Conservation (phyloP, 164 flowering plant genomes). For the Buxus sempervirens region DNA sequence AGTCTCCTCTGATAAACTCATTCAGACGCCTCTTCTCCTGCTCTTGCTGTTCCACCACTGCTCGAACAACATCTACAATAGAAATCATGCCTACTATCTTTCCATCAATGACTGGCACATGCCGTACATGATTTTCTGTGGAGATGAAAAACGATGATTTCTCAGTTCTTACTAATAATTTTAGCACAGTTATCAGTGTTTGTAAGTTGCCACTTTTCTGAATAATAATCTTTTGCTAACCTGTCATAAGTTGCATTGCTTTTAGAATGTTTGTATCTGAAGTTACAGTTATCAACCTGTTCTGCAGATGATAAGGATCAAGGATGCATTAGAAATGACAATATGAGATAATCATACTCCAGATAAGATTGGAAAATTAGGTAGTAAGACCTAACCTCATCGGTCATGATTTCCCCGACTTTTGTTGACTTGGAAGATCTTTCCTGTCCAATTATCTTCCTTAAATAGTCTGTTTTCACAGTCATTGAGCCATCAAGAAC, state of each 20-base stretch:
- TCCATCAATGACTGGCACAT: conserved; percentile 80
- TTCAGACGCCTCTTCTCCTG: conserved; percentile 65
- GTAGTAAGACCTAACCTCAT: conserved; percentile 46
- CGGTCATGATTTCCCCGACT: conserved; percentile 89
- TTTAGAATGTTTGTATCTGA: conserved; percentile 71
- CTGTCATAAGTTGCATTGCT: conserved; percentile 93
- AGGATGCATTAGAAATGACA: not conserved
- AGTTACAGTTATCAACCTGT: conserved; percentile 68
- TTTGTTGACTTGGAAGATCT: conserved; percentile 56
- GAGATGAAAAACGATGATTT: conserved; percentile 9
- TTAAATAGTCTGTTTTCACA: conserved; percentile 60
- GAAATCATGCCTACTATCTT: conserved; percentile 86
- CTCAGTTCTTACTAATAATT: too few relatives aligned
- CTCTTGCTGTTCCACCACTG: conserved; percentile 73
- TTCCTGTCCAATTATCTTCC: conserved; percentile 63
- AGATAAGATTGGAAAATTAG: not conserved
- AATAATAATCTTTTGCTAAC: conserved; percentile 21
- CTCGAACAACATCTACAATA: conserved; percentile 72
- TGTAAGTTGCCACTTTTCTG: too few relatives aligned
- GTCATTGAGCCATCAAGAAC: conserved; percentile 3
- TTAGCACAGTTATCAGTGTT: too few relatives aligned
- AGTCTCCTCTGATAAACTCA: conserved; percentile 73
- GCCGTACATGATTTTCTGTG: conserved; percentile 73
- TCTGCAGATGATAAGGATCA: conserved; percentile 34
- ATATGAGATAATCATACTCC: not conserved